phyloP scores from a whole-genome alignment of 148 eudicot species.

The Rhododendron griersonianum region DNA sequence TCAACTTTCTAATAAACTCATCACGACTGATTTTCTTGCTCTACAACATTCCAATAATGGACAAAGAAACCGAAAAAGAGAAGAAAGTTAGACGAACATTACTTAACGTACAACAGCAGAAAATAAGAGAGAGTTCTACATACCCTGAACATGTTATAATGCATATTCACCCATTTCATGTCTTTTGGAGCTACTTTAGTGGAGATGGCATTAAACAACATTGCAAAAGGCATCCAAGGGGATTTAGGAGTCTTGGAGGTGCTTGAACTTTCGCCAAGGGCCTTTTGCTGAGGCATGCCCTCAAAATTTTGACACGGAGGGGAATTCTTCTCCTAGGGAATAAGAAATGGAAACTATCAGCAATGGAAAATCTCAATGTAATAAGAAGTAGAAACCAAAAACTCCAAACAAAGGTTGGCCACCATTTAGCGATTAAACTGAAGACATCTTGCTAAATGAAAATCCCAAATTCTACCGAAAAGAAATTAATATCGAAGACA shows the following conservation, averaged over 20 bases:
- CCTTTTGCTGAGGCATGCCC: conserved; percentile 7
- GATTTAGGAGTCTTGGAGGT: conserved; percentile 23
- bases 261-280: conserved; percentile 18
- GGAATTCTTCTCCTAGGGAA: conserved; percentile 10
- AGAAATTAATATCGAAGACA: not conserved
- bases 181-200: conserved; percentile 16
- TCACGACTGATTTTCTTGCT: conserved; percentile 35
- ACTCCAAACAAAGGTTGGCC: not conserved
- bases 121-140: not conserved
- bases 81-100: not conserved
- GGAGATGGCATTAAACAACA: conserved; percentile 31
- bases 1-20: conserved; percentile 38
- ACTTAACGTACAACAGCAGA: not conserved
- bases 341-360: not conserved
- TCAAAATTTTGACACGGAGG: not conserved
- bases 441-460: not conserved
- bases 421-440: not conserved
- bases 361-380: not conserved
- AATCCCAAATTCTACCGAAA: not conserved
- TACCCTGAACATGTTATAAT: conserved; percentile 28
- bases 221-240: conserved; percentile 34
- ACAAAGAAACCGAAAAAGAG: not conserved
- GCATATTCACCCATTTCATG: conserved; percentile 17
- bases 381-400: not conserved
- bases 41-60: conserved; percentile 16